A percentile compares a stretch with the other conserved stretches of the same genome.
These are phyloP conservation scores for Nyssa sinensis DNA, from an alignment of 148 eudicot genomes.

Conservation along the genomic window DNA sequence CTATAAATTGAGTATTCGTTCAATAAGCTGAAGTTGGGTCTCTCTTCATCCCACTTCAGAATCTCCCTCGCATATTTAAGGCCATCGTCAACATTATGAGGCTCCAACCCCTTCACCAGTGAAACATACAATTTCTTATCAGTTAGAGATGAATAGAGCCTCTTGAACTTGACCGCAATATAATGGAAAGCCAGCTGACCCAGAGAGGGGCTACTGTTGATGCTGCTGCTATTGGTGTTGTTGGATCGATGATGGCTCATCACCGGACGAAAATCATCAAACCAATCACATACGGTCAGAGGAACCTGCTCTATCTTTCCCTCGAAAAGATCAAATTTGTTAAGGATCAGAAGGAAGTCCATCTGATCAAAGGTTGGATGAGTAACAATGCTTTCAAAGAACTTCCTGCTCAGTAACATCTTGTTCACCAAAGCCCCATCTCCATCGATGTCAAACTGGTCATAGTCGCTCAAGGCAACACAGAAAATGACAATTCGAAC, in stretches of 20 bases:
- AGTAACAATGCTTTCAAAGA: conserved; percentile 75
- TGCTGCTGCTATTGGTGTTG: conserved; percentile 49
- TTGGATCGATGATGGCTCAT: conserved; percentile 53
- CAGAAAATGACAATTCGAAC: conserved; percentile 81
- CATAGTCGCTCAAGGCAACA: conserved; percentile 73
- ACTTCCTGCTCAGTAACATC: conserved; percentile 72
- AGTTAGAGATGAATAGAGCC: conserved; percentile 68
- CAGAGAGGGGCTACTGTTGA: conserved; percentile 61
- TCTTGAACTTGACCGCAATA: conserved; percentile 87
- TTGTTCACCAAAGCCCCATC: conserved; percentile 63
- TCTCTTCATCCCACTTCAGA: conserved; percentile 92
- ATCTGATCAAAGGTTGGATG: conserved; percentile 81
- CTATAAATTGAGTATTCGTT: conserved; percentile 72
- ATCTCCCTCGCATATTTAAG: conserved; percentile 85
- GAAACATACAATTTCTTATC: conserved; percentile 76
- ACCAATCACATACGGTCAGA: conserved; percentile 80
- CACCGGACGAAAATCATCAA: conserved; percentile 83
- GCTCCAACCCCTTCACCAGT: conserved; percentile 74
- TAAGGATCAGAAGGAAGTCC: conserved; percentile 78
- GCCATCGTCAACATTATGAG: conserved; percentile 68
- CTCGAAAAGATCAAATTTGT: conserved; percentile 79
- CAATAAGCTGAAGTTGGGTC: conserved; percentile 55
- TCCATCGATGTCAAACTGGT: conserved; percentile 47
- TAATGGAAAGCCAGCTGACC: conserved; percentile 87
- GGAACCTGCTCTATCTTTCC: conserved; percentile 79